A percentile compares a stretch with the other conserved stretches of the same genome.
phyloP scores from a whole-genome alignment of 768 basidiomycete genomes.

The Gymnopilus dilepis region DNA sequence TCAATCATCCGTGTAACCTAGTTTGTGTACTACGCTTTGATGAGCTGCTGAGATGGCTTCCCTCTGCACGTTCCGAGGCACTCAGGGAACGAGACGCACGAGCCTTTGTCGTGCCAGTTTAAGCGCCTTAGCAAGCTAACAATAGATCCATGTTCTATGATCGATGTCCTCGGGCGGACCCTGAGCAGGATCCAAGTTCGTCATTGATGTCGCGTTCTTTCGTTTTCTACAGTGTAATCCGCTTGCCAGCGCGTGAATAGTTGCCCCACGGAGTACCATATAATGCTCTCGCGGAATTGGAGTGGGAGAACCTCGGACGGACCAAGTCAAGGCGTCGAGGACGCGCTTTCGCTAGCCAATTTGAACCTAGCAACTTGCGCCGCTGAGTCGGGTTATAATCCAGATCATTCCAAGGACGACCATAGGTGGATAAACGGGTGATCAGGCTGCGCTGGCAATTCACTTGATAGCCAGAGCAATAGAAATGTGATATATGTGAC shows the following conservation, averaged over 20 bases:
- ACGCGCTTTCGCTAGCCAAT: background rate
- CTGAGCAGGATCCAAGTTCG: background rate
- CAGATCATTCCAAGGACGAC: too few relatives aligned
- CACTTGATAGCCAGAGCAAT: background rate
- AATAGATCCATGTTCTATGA: background rate
- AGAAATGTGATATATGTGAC: background rate
- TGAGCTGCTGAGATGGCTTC: too few relatives aligned
- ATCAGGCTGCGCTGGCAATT: background rate
- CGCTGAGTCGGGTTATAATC: background rate
- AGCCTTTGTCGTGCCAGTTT: too few relatives aligned
- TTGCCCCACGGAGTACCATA: background rate
- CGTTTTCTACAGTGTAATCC: background rate
- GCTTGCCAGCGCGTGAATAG: background rate
- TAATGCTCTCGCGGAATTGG: background rate
- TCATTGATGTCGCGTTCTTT: background rate
- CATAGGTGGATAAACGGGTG: too few relatives aligned
- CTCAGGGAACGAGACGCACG: too few relatives aligned
- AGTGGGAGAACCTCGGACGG: constrained; percentile 8
- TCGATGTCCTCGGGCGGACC: constrained; percentile 2
- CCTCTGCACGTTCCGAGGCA: too few relatives aligned
- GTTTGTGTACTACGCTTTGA: too few relatives aligned
- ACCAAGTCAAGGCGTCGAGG: background rate
- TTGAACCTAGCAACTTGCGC: background rate
- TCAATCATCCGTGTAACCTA: too few relatives aligned
- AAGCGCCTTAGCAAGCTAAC: background rate